Percentiles rank a stretch among this genome's conserved stretches.
Evolutionary conservation across 148 eudicot species (phyloP).

Genomic region (Hydrangea macrophylla): DNA sequence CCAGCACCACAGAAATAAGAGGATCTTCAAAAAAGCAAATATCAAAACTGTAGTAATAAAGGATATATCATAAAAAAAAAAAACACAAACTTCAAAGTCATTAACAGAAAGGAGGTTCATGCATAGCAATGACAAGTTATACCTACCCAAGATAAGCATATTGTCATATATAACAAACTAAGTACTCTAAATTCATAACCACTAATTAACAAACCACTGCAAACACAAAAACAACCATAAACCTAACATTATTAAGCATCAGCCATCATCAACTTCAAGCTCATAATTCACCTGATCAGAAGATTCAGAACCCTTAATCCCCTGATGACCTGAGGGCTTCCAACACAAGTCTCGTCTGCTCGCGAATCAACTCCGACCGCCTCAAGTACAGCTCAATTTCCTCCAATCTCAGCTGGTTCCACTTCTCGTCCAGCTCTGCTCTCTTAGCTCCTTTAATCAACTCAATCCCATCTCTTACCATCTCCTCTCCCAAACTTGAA

Average conservation of each 20-base stretch:
- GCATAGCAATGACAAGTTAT: background rate
- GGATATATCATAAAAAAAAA: background rate
- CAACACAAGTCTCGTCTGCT: slow-evolving; percentile 22
- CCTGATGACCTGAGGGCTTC: slow-evolving; percentile 24
- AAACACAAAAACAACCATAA: background rate
- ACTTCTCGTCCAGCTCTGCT: slow-evolving; percentile 35
- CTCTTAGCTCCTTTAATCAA: slow-evolving; percentile 20
- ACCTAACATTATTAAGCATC: background rate
- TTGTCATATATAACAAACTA: background rate
- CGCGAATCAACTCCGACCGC: slow-evolving; percentile 26
- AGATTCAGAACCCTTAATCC: too few relatives aligned
- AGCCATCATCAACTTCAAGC: background rate
- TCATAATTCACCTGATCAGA: slow-evolving; percentile 3
- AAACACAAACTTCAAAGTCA: background rate
- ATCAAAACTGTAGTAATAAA: background rate
- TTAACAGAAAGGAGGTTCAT: background rate
- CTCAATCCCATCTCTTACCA: slow-evolving; percentile 21
- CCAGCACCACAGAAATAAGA: background rate
- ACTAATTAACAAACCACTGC: background rate
- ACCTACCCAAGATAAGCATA: background rate
- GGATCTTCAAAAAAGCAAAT: background rate
- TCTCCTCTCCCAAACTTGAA: slow-evolving; percentile 10
- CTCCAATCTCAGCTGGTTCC: slow-evolving; percentile 32
- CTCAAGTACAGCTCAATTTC: slow-evolving; percentile 27
- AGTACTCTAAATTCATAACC: background rate